A percentile compares a stretch with the other conserved stretches of the same genome.
Evolutionary conservation across 495 filamentous ascomycete species (phyloP).

Genomic region (Massariosphaeria phaeospora): DNA sequence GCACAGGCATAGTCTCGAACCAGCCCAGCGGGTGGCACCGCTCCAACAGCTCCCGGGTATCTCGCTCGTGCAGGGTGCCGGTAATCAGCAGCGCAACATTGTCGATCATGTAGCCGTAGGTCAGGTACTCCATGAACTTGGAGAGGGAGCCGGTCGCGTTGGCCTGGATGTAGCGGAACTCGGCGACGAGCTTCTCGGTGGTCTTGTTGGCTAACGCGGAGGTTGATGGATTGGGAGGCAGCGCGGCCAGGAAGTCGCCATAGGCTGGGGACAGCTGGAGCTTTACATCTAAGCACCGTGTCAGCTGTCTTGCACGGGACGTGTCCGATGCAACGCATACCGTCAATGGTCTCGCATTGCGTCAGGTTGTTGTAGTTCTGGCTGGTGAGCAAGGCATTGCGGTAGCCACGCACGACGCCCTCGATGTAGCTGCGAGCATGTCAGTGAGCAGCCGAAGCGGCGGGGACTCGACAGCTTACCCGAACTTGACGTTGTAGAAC

Average conservation of each 20-base stretch:
- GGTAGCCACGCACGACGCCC: constrained; percentile 93
- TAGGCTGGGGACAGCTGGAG: constrained; percentile 94
- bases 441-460: constrained; percentile 1
- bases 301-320: not conserved
- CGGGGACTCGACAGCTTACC: constrained; percentile 49
- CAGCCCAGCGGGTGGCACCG: constrained; percentile 95
- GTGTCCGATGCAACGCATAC: constrained; percentile 46
- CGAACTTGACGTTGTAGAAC: constrained; percentile 92
- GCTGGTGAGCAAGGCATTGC: constrained; percentile 84
- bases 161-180: constrained; percentile 92
- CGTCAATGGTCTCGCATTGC: constrained; percentile 98
- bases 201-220: constrained; percentile 90
- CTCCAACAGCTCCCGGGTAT: constrained; percentile 92
- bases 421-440: constrained; percentile 74
- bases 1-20: constrained; percentile 98
- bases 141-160: constrained; percentile 86
- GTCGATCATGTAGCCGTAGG: constrained; percentile 99
- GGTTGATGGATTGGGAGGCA: constrained; percentile 95
- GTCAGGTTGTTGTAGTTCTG: constrained; percentile 93
- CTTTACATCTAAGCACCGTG: constrained; percentile 69
- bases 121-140: constrained; percentile 94
- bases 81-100: constrained; percentile 98
- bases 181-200: constrained; percentile 94
- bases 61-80: constrained; percentile 93
- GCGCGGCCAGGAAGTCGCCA: constrained; percentile 90